Conservation (phyloP, 1,284 basidiomycete species). For the Pseudozyma tsukubaensis region DNA sequence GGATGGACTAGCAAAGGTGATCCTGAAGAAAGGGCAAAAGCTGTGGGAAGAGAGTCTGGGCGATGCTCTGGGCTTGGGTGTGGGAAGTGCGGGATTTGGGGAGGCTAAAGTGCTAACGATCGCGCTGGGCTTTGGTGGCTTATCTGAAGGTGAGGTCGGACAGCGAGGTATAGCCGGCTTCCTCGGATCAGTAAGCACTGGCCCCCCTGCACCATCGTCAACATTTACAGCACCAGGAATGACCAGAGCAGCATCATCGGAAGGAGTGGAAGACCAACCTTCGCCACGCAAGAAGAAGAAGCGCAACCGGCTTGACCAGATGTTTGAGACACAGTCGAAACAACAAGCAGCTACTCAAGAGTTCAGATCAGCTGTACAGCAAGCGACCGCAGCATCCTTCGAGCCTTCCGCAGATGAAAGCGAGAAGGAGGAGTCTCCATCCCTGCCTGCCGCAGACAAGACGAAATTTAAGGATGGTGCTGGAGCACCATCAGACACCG, state of each 20-base stretch:
- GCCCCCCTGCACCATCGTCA: conserved; percentile 4
- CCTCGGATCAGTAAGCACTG: conserved; percentile 71
- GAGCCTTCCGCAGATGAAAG: not conserved
- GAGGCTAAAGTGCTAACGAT: conserved; percentile 76
- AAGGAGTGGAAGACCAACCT: conserved; percentile 6
- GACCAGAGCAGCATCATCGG: conserved; percentile 18
- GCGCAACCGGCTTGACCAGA: conserved; percentile 29
- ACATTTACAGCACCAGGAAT: conserved; percentile 56
- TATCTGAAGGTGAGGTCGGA: conserved; percentile 82
- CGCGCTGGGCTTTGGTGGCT: conserved; percentile 82
- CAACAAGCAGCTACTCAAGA: conserved; percentile 18
- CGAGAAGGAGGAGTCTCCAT: not conserved
- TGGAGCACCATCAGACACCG: conserved; percentile 1
- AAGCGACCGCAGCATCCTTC: not conserved
- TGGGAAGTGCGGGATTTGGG: conserved; percentile 19
- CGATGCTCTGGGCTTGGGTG: conserved; percentile 57
- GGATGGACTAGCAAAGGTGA: conserved; percentile 72
- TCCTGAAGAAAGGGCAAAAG: conserved; percentile 81
- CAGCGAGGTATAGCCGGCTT: conserved; percentile 89
- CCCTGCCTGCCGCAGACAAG: not conserved
- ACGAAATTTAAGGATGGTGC: not conserved
- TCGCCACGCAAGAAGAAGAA: conserved; percentile 43
- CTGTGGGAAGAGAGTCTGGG: conserved; percentile 86
- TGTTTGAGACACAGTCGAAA: conserved; percentile 28
- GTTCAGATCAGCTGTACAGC: not conserved